Percentiles rank a stretch among this genome's conserved stretches.
These are phyloP conservation scores for Plenodomus biglobosus DNA, from an alignment of 2,329 filamentous ascomycete species.

Conservation along the genomic window DNA sequence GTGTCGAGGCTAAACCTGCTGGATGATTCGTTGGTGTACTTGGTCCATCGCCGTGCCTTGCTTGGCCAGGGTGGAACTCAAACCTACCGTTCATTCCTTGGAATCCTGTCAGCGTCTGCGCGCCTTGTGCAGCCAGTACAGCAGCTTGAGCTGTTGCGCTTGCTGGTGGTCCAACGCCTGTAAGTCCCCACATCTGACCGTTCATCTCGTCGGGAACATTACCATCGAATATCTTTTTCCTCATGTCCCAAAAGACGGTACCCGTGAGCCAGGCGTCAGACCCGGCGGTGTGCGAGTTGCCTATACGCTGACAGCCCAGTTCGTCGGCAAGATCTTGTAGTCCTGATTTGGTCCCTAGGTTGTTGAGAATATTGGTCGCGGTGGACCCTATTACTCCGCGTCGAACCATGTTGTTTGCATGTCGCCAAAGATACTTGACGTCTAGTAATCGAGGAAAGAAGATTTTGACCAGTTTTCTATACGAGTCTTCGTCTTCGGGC, in stretches of 20 bases:
- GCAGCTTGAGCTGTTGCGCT: conserved; percentile 58
- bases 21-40: conserved; percentile 68
- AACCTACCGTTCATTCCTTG: conserved; percentile 39
- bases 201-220: conserved; percentile 77
- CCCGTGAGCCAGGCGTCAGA: conserved; percentile 93
- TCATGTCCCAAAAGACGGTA: conserved; percentile 91
- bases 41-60: conserved; percentile 54
- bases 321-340: conserved; percentile 93
- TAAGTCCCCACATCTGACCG: conserved; percentile 92
- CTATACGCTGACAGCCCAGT: conserved; percentile 84
- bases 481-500: conserved; percentile 86
- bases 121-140: conserved; percentile 48
- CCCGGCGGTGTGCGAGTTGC: conserved; percentile 86
- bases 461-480: conserved; percentile 82
- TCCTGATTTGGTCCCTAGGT: conserved; percentile 86
- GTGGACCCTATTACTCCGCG: conserved; percentile 42
- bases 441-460: conserved; percentile 95
- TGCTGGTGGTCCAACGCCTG: conserved; percentile 57
- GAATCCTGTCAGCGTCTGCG: conserved; percentile 33
- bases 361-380: conserved; percentile 74
- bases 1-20: conserved; percentile 54
- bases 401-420: conserved; percentile 69
- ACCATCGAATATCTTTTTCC: conserved; percentile 82
- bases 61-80: conserved; percentile 46
- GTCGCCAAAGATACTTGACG: conserved; percentile 96